Evolutionary conservation across 192 early-diverging fungal genomes (phyloP), one percentile per base, ranked within the genome.

Genomic region (Podochytrium sp.): DNA sequence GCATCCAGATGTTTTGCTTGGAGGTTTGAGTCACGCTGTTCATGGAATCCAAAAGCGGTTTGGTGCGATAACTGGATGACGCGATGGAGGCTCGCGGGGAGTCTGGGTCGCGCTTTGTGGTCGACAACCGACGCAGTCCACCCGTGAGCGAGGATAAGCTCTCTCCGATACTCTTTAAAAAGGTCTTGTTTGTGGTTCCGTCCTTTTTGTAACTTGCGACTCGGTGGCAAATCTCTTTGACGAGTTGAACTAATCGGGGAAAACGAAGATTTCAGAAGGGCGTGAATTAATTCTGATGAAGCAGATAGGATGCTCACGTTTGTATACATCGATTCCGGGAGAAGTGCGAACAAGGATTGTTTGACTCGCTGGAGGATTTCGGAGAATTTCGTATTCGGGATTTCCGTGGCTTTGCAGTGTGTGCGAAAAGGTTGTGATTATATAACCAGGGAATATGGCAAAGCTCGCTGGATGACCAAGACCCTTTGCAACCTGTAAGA

Each of bases 281-380:
- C 29, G 10, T 20, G 55, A 18, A 18, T 57, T 29, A 7, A 27
- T 20, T 57, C 6, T 29, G 27, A 29, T 20, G 20, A 32, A 20
- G 29, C 10, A 29, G 32, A 57, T 7, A 57, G 7, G 27, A 29
- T 57, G 27, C 59, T 18, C n/a, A 61, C 59, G 59, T 1, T 61
- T 61, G 32, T 61, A 61, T 7, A 61, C 34, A 61, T 61, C 37
- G 20, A 40, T 27, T 40, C 35, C 39, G 7, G 33, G 33, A 5
- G 59, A 61, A 61, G 59, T 61, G 32, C 37, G 59, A 40, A 61
- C 34, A 40, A 61, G n/a, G 12, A 61, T 34, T 12, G 59, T 61
- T 35, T 61, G 59, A 4, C 12, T 7, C 10, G 12, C 6, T 18
- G 59, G 12, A 61, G 59, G 59, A 34, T 40, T 34, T 35, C 59